These are phyloP conservation scores for Annulohypoxylon bovei DNA, from an alignment of 495 filamentous ascomycete species.

Conservation along the genomic window DNA sequence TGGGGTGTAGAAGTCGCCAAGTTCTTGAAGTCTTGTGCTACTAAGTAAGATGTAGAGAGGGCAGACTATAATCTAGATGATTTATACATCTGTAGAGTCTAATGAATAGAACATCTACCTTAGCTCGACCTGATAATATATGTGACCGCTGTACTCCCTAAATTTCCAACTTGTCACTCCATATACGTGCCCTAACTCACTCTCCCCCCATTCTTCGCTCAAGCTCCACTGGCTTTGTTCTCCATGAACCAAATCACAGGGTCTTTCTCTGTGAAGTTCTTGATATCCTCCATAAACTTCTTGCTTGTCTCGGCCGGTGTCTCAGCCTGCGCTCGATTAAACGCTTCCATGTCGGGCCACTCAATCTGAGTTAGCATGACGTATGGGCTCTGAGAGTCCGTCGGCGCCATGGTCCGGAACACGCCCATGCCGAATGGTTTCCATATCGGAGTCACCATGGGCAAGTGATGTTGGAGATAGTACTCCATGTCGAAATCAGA, in stretches of 20 bases:
- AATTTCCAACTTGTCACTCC: background rate
- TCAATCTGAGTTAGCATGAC: slow-evolving; percentile 17
- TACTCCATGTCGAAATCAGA: slow-evolving; percentile 27
- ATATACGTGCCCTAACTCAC: no score
- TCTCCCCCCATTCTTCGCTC: background rate
- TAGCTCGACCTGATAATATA: background rate
- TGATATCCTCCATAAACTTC: slow-evolving; percentile 28
- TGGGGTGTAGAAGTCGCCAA: slow-evolving; percentile 53
- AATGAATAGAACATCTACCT: background rate
- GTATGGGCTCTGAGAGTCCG: slow-evolving; percentile 28
- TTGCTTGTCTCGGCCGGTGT: slow-evolving; percentile 11
- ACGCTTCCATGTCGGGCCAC: slow-evolving; percentile 32
- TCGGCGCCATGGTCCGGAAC: slow-evolving; percentile 18
- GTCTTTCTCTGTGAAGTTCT: slow-evolving; percentile 29
- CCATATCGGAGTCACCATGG: slow-evolving; percentile 12
- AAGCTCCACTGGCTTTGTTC: slow-evolving; percentile 14
- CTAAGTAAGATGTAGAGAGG: slow-evolving; percentile 2
- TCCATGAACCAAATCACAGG: slow-evolving; percentile 40
- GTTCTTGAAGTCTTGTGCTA: slow-evolving; percentile 34
- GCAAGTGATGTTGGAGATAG: slow-evolving; percentile 25
- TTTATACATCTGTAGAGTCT: background rate
- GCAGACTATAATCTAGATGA: background rate
- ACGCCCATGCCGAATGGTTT: slow-evolving; percentile 24
- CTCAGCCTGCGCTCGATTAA: slow-evolving; percentile 16
- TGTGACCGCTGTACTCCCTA: background rate